Base-by-base conservation (phyloP, 2,329 filamentous ascomycete genomes). In the Pseudocercospora crystallina region DNA sequence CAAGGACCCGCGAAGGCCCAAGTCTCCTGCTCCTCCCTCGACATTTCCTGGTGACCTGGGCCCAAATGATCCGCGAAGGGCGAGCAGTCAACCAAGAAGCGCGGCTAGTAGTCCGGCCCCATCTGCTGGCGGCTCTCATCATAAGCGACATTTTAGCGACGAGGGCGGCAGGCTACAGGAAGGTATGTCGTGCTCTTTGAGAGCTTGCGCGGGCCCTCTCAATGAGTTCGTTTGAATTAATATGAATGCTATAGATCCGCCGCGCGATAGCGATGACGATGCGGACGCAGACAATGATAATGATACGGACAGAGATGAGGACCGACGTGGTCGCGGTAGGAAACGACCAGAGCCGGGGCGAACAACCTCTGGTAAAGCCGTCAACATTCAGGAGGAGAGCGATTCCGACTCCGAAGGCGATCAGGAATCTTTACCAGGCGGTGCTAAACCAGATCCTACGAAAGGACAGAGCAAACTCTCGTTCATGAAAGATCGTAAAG, bases 281-380 rank as follows among this genome's bases (percentile, higher is more conserved):
- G 59, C 55, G 15, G 64, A 66, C 38, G 61, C 60, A 11, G 65
- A 68, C 34, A 62, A 68, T 41, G 65, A 68, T 43, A 65, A 65
- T 31, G 66, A 69, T 29, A 66, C 63, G 2, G 67, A 69, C 39
- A 53, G 47, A 15, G 59, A 66, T 40, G 61, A 63, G 12, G 47
- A 47, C 36, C 53, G 53, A 49, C 65, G 67, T 20, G 66, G 65
- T 12, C 58, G 66, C 17, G 63, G 59, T 40, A 60, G 65, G 49
- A 65, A 66, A 39, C 59, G 67, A 41, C 66, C 67, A 2, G 63
- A 67, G 41, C 65, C 65, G 7, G 65, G 65, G 12, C 49, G 59
- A 14, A 68, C 65, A 9, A 68, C 65, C 1, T 49, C 63, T 40
- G 65, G 65, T n/a, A 68, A 68, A 50, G 50, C 62, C 2, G 55